Percentiles rank a stretch among this genome's conserved stretches.
Evolutionary conservation across 2,329 filamentous ascomycete genomes (phyloP).

Genomic region (Alternaria conjuncta): DNA sequence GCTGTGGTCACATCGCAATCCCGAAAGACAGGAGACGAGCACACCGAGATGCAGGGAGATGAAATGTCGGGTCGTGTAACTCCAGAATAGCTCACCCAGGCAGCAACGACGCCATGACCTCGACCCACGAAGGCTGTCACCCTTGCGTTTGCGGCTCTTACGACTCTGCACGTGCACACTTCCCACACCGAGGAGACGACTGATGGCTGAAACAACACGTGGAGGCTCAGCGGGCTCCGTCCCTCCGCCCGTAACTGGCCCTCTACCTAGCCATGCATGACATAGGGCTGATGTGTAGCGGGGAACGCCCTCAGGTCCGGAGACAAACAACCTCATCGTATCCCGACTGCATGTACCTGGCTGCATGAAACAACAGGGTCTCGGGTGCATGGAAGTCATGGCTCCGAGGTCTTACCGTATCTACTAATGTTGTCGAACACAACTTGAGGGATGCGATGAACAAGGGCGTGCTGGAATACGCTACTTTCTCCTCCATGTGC

Average conservation of each 20-base stretch:
- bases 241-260: not conserved
- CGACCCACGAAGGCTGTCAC: not conserved
- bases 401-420: not conserved
- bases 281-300: not conserved
- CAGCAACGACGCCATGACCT: not conserved
- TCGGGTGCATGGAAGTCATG: not conserved
- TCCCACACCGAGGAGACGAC: not conserved
- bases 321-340: not conserved
- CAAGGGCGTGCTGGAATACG: not conserved
- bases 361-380: not conserved
- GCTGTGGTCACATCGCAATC: not conserved
- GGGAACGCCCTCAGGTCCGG: not conserved
- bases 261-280: not conserved
- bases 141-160: not conserved
- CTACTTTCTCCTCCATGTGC: not conserved
- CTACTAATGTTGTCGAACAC: not conserved
- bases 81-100: not conserved
- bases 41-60: not conserved
- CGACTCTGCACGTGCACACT: not conserved
- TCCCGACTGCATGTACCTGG: not conserved
- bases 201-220: slow-evolving; percentile 9
- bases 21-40: not conserved
- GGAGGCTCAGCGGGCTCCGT: slow-evolving; percentile 5
- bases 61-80: not conserved
- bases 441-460: not conserved